Conservation (phyloP, 192 early-diverging fungal species). For the Dissophora ornata region DNA sequence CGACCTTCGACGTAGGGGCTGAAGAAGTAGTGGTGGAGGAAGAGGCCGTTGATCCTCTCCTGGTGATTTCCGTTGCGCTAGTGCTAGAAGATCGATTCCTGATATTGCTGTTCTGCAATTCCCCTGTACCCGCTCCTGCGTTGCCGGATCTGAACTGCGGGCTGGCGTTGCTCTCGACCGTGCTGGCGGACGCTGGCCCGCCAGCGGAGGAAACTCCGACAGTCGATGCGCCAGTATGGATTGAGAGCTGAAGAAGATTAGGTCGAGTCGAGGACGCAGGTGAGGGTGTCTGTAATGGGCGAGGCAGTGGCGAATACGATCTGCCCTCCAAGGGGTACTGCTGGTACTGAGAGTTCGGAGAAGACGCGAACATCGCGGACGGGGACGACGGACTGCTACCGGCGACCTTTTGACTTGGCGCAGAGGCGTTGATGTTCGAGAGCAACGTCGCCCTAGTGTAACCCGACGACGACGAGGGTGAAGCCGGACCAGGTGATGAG, state of each 20-base stretch:
- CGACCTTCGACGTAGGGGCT: too few relatives aligned
- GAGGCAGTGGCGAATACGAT: constrained; percentile 31
- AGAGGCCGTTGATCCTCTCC: not conserved
- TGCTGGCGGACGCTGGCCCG: constrained; percentile 17
- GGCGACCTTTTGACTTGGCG: not conserved
- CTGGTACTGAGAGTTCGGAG: not conserved
- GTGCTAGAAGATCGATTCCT: constrained; percentile 41
- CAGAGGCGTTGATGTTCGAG: constrained; percentile 1
- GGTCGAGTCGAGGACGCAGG: constrained; percentile 9
- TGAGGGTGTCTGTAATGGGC: constrained; percentile 36
- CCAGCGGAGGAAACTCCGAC: constrained; percentile 1
- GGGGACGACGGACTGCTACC: constrained; percentile 20
- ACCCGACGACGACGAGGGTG: constrained; percentile 6
- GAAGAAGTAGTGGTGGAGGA: not conserved
- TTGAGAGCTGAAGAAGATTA: constrained; percentile 31
- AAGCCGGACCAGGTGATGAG: not conserved
- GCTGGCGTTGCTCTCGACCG: not conserved
- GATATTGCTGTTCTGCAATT: constrained; percentile 3
- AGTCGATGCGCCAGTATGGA: constrained; percentile 17
- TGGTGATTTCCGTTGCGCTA: constrained; percentile 19
- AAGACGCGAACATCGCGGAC: constrained; percentile 1
- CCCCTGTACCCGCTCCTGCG: too few relatives aligned
- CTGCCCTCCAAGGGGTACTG: constrained; percentile 13
- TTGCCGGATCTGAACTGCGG: not conserved
- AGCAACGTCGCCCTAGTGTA: constrained; percentile 13